phyloP scores from a whole-genome alignment of 148 eudicot genomes.

The Vaccinium vitisidaea region DNA sequence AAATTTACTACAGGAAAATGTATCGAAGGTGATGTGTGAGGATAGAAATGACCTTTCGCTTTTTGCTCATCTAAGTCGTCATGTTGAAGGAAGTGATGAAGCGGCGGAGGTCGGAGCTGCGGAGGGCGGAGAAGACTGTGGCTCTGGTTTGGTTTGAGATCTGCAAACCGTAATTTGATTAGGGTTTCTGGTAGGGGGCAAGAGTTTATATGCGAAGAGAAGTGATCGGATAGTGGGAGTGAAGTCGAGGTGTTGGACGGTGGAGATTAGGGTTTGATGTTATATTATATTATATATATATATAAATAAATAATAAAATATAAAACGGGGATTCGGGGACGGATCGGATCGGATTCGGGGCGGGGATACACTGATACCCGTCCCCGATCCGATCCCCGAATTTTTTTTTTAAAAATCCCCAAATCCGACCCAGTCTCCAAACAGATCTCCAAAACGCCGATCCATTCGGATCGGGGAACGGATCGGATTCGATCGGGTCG shows the following conservation, averaged over 20 bases:
- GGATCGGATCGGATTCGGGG: too few relatives aligned
- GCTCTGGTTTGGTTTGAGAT: background rate
- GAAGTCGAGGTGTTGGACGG: background rate
- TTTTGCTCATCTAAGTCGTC: constrained; percentile 13
- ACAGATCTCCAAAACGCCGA: too few relatives aligned
- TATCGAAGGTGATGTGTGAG: background rate
- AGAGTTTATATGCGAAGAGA: background rate
- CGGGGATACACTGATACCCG: too few relatives aligned
- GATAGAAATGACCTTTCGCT: background rate
- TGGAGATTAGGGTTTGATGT: background rate
- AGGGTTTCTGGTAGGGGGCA: background rate
- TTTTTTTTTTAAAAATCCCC: too few relatives aligned
- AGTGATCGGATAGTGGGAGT: background rate
- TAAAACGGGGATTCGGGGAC: too few relatives aligned
- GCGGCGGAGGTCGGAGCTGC: background rate
- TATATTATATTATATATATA: too few relatives aligned
- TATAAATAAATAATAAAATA: too few relatives aligned
- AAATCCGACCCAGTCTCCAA: too few relatives aligned
- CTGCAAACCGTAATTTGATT: background rate
- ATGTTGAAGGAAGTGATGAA: background rate
- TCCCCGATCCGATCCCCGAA: too few relatives aligned
- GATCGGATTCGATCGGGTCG: too few relatives aligned
- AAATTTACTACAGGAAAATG: background rate
- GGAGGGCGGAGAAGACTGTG: background rate
- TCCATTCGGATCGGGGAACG: too few relatives aligned